phyloP scores from a whole-genome alignment of 192 early-diverging fungal genomes.

The Polychytrium aggregatum region DNA sequence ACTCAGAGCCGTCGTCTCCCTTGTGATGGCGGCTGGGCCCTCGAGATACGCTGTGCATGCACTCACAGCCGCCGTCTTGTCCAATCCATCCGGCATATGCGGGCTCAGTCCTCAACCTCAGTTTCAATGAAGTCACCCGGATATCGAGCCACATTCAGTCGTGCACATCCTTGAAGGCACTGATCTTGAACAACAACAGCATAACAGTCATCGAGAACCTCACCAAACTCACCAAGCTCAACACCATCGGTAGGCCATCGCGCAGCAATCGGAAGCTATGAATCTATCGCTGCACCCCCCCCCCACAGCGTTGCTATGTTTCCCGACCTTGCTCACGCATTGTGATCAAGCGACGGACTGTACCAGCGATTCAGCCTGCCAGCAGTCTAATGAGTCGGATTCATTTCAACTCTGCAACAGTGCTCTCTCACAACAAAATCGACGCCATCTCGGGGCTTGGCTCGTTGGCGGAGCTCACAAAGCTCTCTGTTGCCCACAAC shows the following conservation, averaged over 20 bases:
- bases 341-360: too few relatives aligned
- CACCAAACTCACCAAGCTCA: conserved; percentile 40
- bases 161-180: conserved; percentile 56
- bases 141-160: conserved; percentile 46
- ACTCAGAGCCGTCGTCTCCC: too few relatives aligned
- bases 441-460: conserved; percentile 42
- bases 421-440: conserved; percentile 71
- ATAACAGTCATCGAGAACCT: conserved; percentile 58
- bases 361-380: too few relatives aligned
- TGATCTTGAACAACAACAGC: conserved; percentile 70
- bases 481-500: conserved; percentile 71
- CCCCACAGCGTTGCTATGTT: too few relatives aligned
- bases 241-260: conserved; percentile 48
- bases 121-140: conserved; percentile 48
- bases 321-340: too few relatives aligned
- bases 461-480: conserved; percentile 49
- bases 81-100: too few relatives aligned
- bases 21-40: too few relatives aligned
- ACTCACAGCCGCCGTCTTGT: too few relatives aligned
- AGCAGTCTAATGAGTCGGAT: conserved; percentile 3
- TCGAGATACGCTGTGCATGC: too few relatives aligned
- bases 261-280: neutral
- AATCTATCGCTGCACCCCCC: too few relatives aligned
- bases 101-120: conserved; percentile 51
- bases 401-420: too few relatives aligned